Evolutionary conservation across 2,329 filamentous ascomycete species (phyloP), one percentile per base, ranked within the genome.

Genomic region (Chalara sp.): DNA sequence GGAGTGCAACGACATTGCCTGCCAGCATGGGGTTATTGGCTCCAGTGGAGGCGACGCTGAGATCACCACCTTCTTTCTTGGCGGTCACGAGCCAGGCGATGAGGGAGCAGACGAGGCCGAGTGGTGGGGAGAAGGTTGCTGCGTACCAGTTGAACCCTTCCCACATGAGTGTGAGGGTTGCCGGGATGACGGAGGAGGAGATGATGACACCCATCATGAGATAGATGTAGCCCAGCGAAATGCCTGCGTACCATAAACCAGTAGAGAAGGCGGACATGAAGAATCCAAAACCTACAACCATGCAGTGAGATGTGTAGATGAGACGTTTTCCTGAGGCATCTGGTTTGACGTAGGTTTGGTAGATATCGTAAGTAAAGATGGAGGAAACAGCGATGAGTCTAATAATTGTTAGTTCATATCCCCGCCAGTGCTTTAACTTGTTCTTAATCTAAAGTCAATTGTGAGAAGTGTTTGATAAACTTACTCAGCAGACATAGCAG

Each of bases 161-260:
- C 89, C 89, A 96, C 53, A 90, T 75, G 0, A 96, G 76, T 0
- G 89, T 87, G 55, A 95, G 72, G 0, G 88, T 85, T 0, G 89
- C 87, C 0, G 91, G 90, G 10, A 96, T 76, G 4, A 95, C 89
- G 3, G 89, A 90, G 0, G 87, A 81, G 0, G 85, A 89, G 63
- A 96, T 93, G 61, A 96, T 88, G 47, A 90, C 87, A 6, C 90
- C 91, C 90, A 96, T 96, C 64, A 95, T 80, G 1, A 95, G 73
- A 63, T 95, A 95, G 3, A 95, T 75, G 62, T 91, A 95, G 8
- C 89, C 90, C 87, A 96, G 93, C 8, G 81, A 85, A 54, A 96
- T 86, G 40, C 79, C 76, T 10, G 73, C 75, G 55, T 79, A 78
- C 65, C 70, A 76, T 13, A 67, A 78, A 0, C 87, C 89, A 0